These are phyloP conservation scores for Scheffersomyces titani DNA, from an alignment of 1,139 yeast genomes.

Conservation along the genomic window DNA sequence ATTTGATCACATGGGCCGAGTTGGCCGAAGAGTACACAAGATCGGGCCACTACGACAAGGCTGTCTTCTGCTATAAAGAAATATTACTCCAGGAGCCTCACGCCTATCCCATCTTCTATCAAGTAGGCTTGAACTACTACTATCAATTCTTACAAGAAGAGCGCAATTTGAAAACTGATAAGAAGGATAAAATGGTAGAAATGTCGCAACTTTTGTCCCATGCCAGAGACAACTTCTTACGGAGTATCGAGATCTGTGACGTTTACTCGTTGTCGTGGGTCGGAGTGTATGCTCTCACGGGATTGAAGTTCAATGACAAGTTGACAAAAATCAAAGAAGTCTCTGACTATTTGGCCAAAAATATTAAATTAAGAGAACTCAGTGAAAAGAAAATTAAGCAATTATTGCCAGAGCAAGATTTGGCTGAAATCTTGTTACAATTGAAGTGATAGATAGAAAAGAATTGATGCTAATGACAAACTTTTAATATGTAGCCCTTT, in stretches of 20 bases:
- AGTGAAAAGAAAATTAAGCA: slow-evolving; percentile 21
- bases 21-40: slow-evolving; percentile 61
- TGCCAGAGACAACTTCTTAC: slow-evolving; percentile 56
- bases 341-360: slow-evolving; percentile 21
- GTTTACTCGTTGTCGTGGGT: slow-evolving; percentile 74
- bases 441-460: background rate
- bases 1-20: slow-evolving; percentile 77
- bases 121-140: slow-evolving; percentile 47
- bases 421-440: background rate
- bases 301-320: slow-evolving; percentile 22
- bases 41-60: slow-evolving; percentile 66
- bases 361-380: slow-evolving; percentile 20
- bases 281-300: slow-evolving; percentile 55
- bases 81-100: slow-evolving; percentile 65
- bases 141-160: slow-evolving; percentile 16
- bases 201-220: slow-evolving; percentile 26
- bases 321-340: slow-evolving; percentile 22
- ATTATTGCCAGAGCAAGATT: slow-evolving; percentile 8
- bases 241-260: slow-evolving; percentile 77
- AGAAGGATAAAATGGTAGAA: slow-evolving; percentile 17
- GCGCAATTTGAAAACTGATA: slow-evolving; percentile 11
- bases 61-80: slow-evolving; percentile 70
- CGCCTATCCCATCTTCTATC: slow-evolving; percentile 71
- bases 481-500: background rate
- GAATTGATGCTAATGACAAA: background rate